Evolutionary conservation across 2,329 filamentous ascomycete species (phyloP), one percentile per base, ranked within the genome.

Genomic region (Fusarium pseudoanthophilum): DNA sequence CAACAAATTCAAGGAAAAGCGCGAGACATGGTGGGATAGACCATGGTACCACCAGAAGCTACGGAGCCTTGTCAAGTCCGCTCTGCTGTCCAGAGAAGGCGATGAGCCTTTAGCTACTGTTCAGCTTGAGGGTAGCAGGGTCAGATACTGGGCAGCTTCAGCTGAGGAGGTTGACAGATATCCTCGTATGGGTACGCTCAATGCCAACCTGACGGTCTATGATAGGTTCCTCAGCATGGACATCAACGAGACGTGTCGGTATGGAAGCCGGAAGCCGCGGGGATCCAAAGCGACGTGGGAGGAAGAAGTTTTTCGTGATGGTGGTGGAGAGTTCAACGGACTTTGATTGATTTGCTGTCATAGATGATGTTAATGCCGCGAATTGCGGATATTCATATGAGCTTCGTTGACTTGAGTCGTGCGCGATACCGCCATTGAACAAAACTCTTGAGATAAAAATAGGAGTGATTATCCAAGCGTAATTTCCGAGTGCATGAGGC

Each of bases 41-140:
- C 64, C 64, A 2, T 69, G 66, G 64, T 69, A 64, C 6, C 39
- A 69, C 13, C 57, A 45, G 4, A 45, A 28, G 1, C 21, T 69
- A 1, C 52, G 66, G 1, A 7, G 28, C 9, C 49, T 69, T 1
- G 9, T 42, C 4, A 30, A 5, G 4, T 30, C 43, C 10, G 37
- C n/a, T 4, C 8, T 69, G 0, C 32, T 40, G 0, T n/a, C 58
- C 1, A 32, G 21, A 1, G 43, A 55, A 4, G 10, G 5, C 0
- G 10, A 49, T 8, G 18, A 69, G 11, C 45, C 66, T 0, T 2
- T 69, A 8, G 57, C 58, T 7, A 57, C 64, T 1, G 7, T 69
- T 10, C 7, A 37, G 2, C 5, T 40, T 3, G 49, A 45, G 3
- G 36, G 16, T 1, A 30, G n/a, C 13, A 26, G 7, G 9, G n/a